Conservation (phyloP, 169 alveolate genomes). For the Babesia microti region DNA sequence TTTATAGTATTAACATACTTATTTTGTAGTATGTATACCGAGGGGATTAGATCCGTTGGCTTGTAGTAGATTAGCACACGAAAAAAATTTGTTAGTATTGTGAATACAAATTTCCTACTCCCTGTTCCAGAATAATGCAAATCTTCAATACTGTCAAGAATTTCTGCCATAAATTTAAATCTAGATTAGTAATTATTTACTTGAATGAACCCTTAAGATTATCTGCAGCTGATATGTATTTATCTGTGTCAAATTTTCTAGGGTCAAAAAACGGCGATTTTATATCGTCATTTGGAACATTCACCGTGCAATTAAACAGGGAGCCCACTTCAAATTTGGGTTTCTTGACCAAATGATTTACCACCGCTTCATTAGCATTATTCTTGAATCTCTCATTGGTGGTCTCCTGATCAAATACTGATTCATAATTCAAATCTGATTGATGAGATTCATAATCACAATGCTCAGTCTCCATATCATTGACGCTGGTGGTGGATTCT, state of each 20-base stretch:
- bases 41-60: constrained; percentile 68
- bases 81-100: constrained; percentile 63
- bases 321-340: constrained; percentile 49
- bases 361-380: constrained; percentile 8
- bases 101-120: constrained; percentile 64
- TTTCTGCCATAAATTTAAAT: constrained; percentile 57
- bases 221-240: constrained; percentile 37
- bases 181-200: background rate
- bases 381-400: constrained; percentile 11
- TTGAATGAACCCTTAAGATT: constrained; percentile 27
- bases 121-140: constrained; percentile 77
- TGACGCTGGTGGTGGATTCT: constrained; percentile 7
- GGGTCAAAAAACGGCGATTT: constrained; percentile 65
- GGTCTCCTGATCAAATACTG: constrained; percentile 7
- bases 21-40: constrained; percentile 65
- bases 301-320: constrained; percentile 47
- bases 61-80: constrained; percentile 64
- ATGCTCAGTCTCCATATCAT: constrained; percentile 1
- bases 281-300: constrained; percentile 48
- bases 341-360: constrained; percentile 15
- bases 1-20: constrained; percentile 9
- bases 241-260: constrained; percentile 41
- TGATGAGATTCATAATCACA: constrained; percentile 10
- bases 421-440: constrained; percentile 2
- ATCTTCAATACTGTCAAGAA: constrained; percentile 66